Conservation (phyloP, 306 rosid genomes). For the Datisca glomerata region DNA sequence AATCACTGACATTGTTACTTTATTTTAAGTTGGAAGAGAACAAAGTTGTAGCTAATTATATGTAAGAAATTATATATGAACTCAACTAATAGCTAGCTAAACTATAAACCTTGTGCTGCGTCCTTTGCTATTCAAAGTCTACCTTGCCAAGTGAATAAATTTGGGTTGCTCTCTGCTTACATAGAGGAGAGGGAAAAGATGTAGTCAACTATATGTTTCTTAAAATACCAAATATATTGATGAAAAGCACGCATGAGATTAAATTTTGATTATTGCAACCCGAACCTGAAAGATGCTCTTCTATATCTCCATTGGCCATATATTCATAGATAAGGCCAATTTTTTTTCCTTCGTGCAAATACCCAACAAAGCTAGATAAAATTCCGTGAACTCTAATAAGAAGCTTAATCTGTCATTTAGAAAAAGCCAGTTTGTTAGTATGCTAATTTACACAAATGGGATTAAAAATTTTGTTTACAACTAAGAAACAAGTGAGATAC, state of each 20-base stretch:
- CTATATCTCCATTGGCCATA: conserved; percentile 24
- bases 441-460: not conserved
- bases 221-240: not conserved
- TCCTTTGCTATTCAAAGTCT: conserved; percentile 46
- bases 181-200: not conserved
- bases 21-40: too few relatives aligned
- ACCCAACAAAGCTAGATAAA: conserved; percentile 35
- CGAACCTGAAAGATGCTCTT: conserved; percentile 19
- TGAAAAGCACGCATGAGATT: too few relatives aligned
- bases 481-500: not conserved
- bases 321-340: conserved; percentile 22
- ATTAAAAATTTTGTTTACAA: not conserved
- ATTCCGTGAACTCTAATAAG: conserved; percentile 30
- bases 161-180: conserved; percentile 20
- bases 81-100: too few relatives aligned
- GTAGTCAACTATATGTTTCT: too few relatives aligned
- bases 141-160: conserved; percentile 38
- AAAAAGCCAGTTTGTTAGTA: not conserved
- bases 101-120: conserved; percentile 37
- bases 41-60: not conserved
- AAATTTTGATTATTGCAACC: too few relatives aligned
- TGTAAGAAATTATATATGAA: not conserved
- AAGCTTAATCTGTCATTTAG: conserved; percentile 23
- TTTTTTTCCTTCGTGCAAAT: conserved; percentile 16
- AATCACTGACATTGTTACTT: not conserved